Conservation (phyloP, 2,329 filamentous ascomycete genomes). For the Aspergillus fructus region DNA sequence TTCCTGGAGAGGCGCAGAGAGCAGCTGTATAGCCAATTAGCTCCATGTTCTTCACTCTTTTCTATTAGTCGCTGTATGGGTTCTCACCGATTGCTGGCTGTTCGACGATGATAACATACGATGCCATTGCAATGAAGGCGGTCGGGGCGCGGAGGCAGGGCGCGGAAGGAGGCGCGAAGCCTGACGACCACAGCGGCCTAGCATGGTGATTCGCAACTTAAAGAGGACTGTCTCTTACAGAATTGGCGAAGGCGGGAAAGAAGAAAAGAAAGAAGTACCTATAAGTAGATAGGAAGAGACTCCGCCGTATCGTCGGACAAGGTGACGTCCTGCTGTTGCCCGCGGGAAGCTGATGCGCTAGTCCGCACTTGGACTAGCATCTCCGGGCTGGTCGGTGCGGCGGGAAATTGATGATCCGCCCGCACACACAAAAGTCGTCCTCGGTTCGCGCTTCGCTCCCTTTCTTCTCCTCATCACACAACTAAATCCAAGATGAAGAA, state of each 20-base stretch:
- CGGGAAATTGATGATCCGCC: conserved; percentile 11
- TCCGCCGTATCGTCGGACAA: conserved; percentile 19
- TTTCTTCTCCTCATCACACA: conserved; percentile 37
- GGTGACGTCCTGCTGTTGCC: conserved; percentile 29
- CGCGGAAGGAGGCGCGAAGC: conserved; percentile 33
- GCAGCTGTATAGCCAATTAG: conserved; percentile 56
- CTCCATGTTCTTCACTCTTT: neutral
- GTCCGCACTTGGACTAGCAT: conserved; percentile 17
- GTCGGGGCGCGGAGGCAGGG: conserved; percentile 23
- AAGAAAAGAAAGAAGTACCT: conserved; percentile 9
- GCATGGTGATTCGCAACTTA: conserved; percentile 23
- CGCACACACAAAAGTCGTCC: conserved; percentile 3
- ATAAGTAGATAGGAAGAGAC: conserved; percentile 19
- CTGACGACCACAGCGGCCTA: conserved; percentile 38
- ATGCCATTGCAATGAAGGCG: conserved; percentile 27
- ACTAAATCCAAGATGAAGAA: conserved; percentile 45
- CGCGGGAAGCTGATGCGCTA: conserved; percentile 37
- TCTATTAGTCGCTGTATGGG: conserved; percentile 1
- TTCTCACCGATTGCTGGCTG: conserved; percentile 41
- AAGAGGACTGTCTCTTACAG: conserved; percentile 24
- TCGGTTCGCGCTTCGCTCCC: neutral
- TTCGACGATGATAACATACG: conserved; percentile 41
- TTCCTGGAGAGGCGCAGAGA: conserved; percentile 74
- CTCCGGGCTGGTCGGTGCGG: conserved; percentile 14
- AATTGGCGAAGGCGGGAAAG: conserved; percentile 10